Base-by-base conservation (phyloP, 2,329 filamentous ascomycete genomes). In the Scleromitrula shiraiana region DNA sequence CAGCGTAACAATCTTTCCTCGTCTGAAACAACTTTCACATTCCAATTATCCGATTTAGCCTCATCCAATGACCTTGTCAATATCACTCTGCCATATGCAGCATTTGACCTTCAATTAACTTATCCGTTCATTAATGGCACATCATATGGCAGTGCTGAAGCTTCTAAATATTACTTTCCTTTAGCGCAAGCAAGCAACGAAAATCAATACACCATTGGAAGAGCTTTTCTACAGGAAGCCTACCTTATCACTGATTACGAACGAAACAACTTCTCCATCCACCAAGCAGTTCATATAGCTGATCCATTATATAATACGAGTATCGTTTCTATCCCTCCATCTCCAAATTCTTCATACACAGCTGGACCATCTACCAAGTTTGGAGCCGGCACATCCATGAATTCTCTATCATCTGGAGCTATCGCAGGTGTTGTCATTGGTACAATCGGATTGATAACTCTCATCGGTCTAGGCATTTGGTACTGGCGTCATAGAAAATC, bases 1-100 rank as follows among this genome's bases (percentile, higher is more conserved):
- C 63, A 73, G 77, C 44, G 68, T 60, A 26, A 64, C 55, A 53
- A 84, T 63, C 57, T 68, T 2, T 62, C 68, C 7, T 48, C 53
- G 6, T 65, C 71, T 9, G 64, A 72, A 5, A 66, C 77, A n/a
- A 68, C 69, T 0, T 75, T 83, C 49, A 78, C 71, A 0, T 82
- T 83, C 57, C 71, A 68, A 15, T 60, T 83, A 2, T 76, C 76
- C 4, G 76, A 75, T 53, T 67, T 57, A 12, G 39, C 49, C 7
- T 77, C 76, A 4, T 48, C 51, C 14, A 45, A 53, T 10, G 54
- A 53, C 5, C 80, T 75, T 58, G 52, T 65, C 17, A 58, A 61
- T 17, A 64, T 66, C 23, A 57, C 59, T 4, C 42, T 66, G 3
- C 63, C 64, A 24, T 66, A 65, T 38, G 54, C 52, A 7, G 59